Conservation (phyloP, 2,329 filamentous ascomycete species). For the Fusarium protoensiforme region DNA sequence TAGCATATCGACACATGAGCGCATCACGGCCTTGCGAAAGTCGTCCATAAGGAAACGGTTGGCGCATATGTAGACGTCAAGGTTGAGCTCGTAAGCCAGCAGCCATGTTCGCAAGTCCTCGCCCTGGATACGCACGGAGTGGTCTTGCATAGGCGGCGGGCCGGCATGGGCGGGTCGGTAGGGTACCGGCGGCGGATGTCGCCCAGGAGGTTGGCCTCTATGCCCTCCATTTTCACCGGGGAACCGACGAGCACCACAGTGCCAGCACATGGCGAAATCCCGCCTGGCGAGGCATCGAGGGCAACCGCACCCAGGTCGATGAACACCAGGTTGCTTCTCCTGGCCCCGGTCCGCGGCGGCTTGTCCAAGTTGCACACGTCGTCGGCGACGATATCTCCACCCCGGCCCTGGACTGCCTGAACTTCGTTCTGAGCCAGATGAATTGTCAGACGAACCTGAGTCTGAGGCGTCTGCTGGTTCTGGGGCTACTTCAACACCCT, state of each 20-base stretch:
- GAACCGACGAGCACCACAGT: slow-evolving; percentile 34
- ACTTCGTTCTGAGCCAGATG: slow-evolving; percentile 21
- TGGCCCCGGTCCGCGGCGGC: slow-evolving; percentile 24
- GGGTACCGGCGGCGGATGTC: not conserved
- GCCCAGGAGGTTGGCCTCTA: not conserved
- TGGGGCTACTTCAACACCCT: slow-evolving; percentile 44
- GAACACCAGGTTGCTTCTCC: slow-evolving; percentile 57
- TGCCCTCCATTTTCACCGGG: slow-evolving; percentile 9
- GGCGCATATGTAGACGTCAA: slow-evolving; percentile 62
- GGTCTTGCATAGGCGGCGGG: not conserved
- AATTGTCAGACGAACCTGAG: slow-evolving; percentile 45
- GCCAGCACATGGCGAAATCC: slow-evolving; percentile 37
- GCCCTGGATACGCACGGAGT: slow-evolving; percentile 49
- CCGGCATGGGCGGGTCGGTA: not conserved
- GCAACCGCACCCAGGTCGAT: slow-evolving; percentile 58
- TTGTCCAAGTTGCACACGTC: slow-evolving; percentile 13
- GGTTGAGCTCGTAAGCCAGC: slow-evolving; percentile 57
- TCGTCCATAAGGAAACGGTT: slow-evolving; percentile 59
- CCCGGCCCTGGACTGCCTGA: slow-evolving; percentile 27
- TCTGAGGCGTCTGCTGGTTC: slow-evolving; percentile 47
- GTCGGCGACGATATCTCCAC: slow-evolving; percentile 31
- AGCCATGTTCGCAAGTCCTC: slow-evolving; percentile 61
- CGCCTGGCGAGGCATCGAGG: slow-evolving; percentile 48
- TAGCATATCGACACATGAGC: slow-evolving; percentile 58
- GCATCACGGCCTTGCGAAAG: slow-evolving; percentile 56